Evolutionary conservation across 208 protist species (phyloP), one percentile per base, ranked within the genome.

Genomic region (Acanthamoeba polyphaga): DNA sequence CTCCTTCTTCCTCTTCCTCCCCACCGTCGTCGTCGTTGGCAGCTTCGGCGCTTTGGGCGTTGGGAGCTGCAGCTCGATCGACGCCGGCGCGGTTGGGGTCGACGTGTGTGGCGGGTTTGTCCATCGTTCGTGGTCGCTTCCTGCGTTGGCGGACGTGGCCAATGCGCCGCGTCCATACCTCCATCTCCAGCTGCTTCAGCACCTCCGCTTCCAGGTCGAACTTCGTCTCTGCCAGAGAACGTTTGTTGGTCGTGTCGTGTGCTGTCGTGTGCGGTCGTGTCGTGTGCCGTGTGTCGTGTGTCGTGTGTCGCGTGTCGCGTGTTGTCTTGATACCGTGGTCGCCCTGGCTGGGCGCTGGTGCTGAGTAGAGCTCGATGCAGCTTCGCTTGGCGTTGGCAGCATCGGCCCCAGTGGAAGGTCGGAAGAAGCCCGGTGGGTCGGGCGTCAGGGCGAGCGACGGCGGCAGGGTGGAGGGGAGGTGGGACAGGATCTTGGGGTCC

Each of bases 131-230:
- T 38, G 15, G 38, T 13, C 72, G 29, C 72, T 80, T 87, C 51
- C 6, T 9, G 2, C n/a, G 64, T 27, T 22, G 64, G 60, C 49
- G 32, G 49, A 27, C 12, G 34, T 85, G n/a, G 78, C 51, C 38
- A 34, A 10, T 34, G n/a, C 17, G 32, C 51, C 49, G 78, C 32
- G 22, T 9, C 64, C 64, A 70, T 5, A 62, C 29, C 5, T 62
- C 27, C 49, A 87, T 27, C 10, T 34, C 78, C 9, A 87, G 78
- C 78, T 64, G 78, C 8, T 9, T 19, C 78, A 87, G 19, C 43
- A 87, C 43, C n/a, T 87, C 78, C 6, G 43, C 49, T 24, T 87
- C 49, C 27, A 80, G 72, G 19, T 80, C 38, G 34, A 87, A 87
- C 27, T 19, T 49, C 17, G n/a, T 2, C 38, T 10, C 38, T 22